Percentiles rank a stretch among this genome's conserved stretches.
Evolutionary conservation across 805 yeast species (phyloP).

Genomic region (Candida insectorum): DNA sequence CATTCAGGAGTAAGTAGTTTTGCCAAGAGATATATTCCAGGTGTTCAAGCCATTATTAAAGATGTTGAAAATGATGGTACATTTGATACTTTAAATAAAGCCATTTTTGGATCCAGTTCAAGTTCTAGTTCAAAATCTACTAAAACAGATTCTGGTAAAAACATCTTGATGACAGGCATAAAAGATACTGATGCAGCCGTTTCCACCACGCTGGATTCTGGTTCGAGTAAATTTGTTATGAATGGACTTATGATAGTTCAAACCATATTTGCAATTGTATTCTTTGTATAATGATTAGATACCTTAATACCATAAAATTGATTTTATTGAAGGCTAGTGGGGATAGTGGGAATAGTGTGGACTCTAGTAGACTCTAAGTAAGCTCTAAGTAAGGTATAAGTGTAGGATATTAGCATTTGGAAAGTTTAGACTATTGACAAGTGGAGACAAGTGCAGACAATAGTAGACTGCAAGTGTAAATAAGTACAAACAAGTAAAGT

Average conservation of each 20-base stretch:
- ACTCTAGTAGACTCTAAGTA: no score
- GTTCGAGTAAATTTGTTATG: conserved; percentile 5
- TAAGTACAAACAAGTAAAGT: no score
- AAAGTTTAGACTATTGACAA: no score
- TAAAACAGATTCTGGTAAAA: not conserved
- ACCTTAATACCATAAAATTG: no score
- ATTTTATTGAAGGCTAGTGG: no score
- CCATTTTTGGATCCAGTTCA: conserved; percentile 15
- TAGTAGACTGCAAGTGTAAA: no score
- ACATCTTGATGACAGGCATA: no score
- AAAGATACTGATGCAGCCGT: no score
- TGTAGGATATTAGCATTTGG: no score
- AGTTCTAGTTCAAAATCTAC: conserved; percentile 6
- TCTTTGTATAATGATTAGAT: conserved; percentile 7
- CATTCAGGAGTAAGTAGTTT: conserved; percentile 8
- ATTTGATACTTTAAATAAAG: conserved; percentile 35
- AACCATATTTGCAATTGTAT: conserved; percentile 3
- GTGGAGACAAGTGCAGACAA: no score
- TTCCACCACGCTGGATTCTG: conserved; percentile 3
- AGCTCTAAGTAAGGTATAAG: no score
- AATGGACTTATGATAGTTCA: conserved; percentile 4
- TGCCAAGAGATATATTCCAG: conserved; percentile 26
- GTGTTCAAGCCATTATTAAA: conserved; percentile 24
- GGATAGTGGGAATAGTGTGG: no score
- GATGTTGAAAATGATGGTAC: conserved; percentile 36